Conservation (phyloP, 2,329 filamentous ascomycete genomes). For the Metarhizium sp. region DNA sequence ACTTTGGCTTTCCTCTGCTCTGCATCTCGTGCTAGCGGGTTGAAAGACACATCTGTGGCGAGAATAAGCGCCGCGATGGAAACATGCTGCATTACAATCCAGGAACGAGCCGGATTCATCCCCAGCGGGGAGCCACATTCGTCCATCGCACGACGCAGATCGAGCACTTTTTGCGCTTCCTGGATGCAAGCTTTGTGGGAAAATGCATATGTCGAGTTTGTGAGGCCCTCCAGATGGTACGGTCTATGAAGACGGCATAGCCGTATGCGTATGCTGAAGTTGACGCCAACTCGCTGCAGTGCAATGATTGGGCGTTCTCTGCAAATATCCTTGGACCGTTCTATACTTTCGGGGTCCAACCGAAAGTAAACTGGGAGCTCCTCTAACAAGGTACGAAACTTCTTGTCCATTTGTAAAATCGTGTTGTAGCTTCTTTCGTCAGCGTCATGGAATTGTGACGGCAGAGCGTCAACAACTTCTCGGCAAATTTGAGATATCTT, state of each 20-base stretch:
- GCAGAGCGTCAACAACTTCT: slow-evolving; percentile 7
- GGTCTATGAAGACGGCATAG: slow-evolving; percentile 10
- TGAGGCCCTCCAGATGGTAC: slow-evolving; percentile 4
- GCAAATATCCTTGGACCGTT: slow-evolving; percentile 1
- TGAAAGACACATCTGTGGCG: slow-evolving; percentile 5
- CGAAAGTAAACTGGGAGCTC: slow-evolving; percentile 4
- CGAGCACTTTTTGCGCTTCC: slow-evolving; percentile 5
- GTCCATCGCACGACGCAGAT: slow-evolving; percentile 7
- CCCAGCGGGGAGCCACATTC: background rate
- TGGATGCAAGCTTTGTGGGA: slow-evolving; percentile 6
- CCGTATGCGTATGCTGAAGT: slow-evolving; percentile 7
- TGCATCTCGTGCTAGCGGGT: slow-evolving; percentile 2
- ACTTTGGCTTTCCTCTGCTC: slow-evolving; percentile 3
- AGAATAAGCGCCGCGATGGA: slow-evolving; percentile 8
- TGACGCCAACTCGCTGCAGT: slow-evolving; percentile 5
- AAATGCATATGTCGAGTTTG: slow-evolving; percentile 4
- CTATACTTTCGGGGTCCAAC: slow-evolving; percentile 3
- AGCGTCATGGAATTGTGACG: background rate
- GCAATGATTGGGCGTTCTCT: slow-evolving; percentile 3
- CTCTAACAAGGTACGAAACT: slow-evolving; percentile 4
- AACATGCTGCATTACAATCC: slow-evolving; percentile 7
- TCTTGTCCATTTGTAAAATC: slow-evolving; percentile 5
- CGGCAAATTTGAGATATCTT: slow-evolving; percentile 8
- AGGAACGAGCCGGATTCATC: slow-evolving; percentile 4
- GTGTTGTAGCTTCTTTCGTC: slow-evolving; percentile 4